Evolutionary conservation across 2,329 filamentous ascomycete species (phyloP).

Genomic region (Trichoderma sp.): DNA sequence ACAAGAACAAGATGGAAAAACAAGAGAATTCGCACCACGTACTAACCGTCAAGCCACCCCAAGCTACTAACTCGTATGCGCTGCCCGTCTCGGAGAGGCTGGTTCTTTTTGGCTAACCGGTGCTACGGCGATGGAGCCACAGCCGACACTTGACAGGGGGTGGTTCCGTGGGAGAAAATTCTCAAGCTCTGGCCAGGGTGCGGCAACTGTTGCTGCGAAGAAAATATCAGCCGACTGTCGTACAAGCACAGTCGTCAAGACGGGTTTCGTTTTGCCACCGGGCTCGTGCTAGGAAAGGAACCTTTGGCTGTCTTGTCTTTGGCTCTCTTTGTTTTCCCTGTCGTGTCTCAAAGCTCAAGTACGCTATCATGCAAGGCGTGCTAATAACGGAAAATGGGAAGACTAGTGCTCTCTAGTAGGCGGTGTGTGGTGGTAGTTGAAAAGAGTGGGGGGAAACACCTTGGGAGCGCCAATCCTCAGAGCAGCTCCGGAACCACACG

Average conservation of each 20-base stretch:
- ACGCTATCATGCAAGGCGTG: conserved; percentile 18
- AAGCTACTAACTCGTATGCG: not conserved
- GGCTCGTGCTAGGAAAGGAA: not conserved
- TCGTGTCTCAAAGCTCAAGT: conserved; percentile 3
- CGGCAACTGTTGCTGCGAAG: not conserved
- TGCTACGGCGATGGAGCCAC: conserved; percentile 16
- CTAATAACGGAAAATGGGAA: conserved; percentile 16
- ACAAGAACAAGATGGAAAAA: not conserved
- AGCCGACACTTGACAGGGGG: conserved; percentile 17
- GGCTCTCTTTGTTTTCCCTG: conserved; percentile 4
- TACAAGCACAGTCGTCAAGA: not conserved
- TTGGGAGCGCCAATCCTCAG: conserved; percentile 9
- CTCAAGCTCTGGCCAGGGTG: conserved; percentile 2
- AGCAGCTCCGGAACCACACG: conserved; percentile 8
- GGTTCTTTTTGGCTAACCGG: conserved; percentile 10
- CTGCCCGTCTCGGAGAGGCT: conserved; percentile 19
- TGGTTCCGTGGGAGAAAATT: conserved; percentile 16
- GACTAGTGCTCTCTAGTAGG: conserved; percentile 5
- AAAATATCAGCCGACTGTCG: conserved; percentile 9
- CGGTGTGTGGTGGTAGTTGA: conserved; percentile 12
- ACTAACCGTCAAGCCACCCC: conserved; percentile 10
- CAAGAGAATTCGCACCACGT: conserved; percentile 3
- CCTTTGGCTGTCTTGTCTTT: not conserved
- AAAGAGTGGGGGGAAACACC: not conserved
- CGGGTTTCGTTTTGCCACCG: conserved; percentile 14